These are phyloP conservation scores for Neonectria ditissima DNA, from an alignment of 2,329 filamentous ascomycete genomes.

Conservation along the genomic window DNA sequence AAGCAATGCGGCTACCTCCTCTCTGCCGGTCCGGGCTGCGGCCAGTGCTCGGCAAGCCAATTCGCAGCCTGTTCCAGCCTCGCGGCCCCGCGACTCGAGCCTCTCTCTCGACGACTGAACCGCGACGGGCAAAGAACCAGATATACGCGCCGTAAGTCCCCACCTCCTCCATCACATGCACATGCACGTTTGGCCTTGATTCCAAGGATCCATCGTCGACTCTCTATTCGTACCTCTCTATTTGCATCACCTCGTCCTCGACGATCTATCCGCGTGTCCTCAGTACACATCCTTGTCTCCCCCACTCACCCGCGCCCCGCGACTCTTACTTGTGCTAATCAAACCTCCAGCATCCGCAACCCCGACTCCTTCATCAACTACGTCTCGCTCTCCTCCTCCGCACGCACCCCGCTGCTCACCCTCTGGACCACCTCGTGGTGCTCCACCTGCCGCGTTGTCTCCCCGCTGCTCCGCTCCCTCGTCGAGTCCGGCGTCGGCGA, in stretches of 20 bases:
- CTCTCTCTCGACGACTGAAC: slow-evolving; percentile 41
- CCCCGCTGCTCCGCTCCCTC: slow-evolving; percentile 61
- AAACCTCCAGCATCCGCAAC: slow-evolving; percentile 62
- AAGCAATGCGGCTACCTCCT: slow-evolving; percentile 16
- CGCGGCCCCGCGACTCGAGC: slow-evolving; percentile 22
- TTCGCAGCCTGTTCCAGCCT: background rate
- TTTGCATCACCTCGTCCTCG: slow-evolving; percentile 38
- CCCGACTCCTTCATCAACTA: slow-evolving; percentile 67
- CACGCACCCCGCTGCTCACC: slow-evolving; percentile 67
- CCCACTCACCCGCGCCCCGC: slow-evolving; percentile 10
- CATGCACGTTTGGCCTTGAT: background rate
- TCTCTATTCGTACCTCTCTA: background rate
- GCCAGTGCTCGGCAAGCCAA: slow-evolving; percentile 11
- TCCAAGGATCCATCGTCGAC: background rate
- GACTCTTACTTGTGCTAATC: slow-evolving; percentile 14
- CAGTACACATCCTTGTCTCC: background rate
- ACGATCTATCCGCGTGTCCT: background rate
- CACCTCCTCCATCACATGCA: slow-evolving; percentile 8
- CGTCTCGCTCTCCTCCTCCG: slow-evolving; percentile 65
- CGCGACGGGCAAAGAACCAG: slow-evolving; percentile 48
- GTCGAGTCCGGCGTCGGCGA: slow-evolving; percentile 65
- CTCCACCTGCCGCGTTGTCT: slow-evolving; percentile 63
- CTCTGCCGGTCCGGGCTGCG: slow-evolving; percentile 10
- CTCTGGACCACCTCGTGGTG: slow-evolving; percentile 72
- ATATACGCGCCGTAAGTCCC: slow-evolving; percentile 51